These are phyloP conservation scores for Rhizopus microsporus DNA, from an alignment of 371 early-diverging fungal species.

Conservation along the genomic window DNA sequence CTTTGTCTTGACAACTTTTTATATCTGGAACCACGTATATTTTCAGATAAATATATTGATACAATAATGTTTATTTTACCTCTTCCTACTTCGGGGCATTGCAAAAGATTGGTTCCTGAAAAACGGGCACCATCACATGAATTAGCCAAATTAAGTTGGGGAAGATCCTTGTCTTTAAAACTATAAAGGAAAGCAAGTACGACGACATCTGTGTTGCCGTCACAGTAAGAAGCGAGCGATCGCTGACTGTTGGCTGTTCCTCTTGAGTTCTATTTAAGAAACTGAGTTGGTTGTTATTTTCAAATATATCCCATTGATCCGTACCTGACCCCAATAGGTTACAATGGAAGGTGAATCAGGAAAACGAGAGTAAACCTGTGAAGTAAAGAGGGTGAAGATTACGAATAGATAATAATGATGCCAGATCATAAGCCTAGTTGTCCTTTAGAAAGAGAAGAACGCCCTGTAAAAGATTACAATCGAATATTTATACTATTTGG, in stretches of 20 bases:
- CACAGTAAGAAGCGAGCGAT: slow-evolving; percentile 63
- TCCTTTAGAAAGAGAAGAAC: too few relatives aligned
- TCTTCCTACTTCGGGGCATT: slow-evolving; percentile 59
- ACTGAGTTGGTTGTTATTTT: not conserved
- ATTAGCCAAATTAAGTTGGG: slow-evolving; percentile 61
- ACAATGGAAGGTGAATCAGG: slow-evolving; percentile 17
- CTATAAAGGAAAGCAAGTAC: slow-evolving; percentile 60
- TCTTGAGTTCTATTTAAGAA: slow-evolving; percentile 30
- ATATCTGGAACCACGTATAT: slow-evolving; percentile 40
- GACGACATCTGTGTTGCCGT: slow-evolving; percentile 51
- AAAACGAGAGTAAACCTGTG: not conserved
- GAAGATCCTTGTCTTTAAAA: slow-evolving; percentile 48
- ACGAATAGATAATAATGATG: not conserved
- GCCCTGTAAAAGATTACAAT: too few relatives aligned
- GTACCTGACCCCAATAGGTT: slow-evolving; percentile 33
- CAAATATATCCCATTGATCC: not conserved
- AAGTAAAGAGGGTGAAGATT: too few relatives aligned
- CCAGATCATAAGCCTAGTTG: too few relatives aligned
- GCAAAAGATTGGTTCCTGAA: slow-evolving; percentile 53
- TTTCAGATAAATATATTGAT: too few relatives aligned
- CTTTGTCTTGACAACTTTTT: slow-evolving; percentile 62
- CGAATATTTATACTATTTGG: too few relatives aligned
- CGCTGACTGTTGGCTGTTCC: slow-evolving; percentile 26
- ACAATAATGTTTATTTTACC: slow-evolving; percentile 16
- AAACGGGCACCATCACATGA: slow-evolving; percentile 53